A percentile compares a stretch with the other conserved stretches of the same genome.
Conservation (phyloP, 169 alveolate genomes). For the Cryptosporidium sp. region DNA sequence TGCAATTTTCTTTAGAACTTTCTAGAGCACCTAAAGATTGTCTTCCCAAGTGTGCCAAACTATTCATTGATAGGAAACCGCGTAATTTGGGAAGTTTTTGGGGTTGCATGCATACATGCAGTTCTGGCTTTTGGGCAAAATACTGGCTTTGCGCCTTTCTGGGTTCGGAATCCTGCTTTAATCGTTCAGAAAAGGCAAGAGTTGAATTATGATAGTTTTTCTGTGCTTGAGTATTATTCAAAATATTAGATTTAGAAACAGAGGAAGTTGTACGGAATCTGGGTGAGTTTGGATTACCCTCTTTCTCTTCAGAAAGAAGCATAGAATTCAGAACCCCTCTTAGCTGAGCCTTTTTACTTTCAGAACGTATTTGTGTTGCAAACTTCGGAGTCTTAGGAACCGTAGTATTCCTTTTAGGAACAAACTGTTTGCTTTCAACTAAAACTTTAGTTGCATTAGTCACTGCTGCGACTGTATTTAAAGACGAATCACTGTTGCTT, state of each 20-base stretch:
- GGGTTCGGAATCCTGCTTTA: not conserved
- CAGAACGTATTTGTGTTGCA: slow-evolving; percentile 62
- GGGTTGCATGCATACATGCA: slow-evolving; percentile 4
- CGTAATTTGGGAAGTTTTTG: slow-evolving; percentile 55
- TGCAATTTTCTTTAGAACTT: not conserved
- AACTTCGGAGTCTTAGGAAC: slow-evolving; percentile 60
- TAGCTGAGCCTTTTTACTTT: slow-evolving; percentile 53
- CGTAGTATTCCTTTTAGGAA: slow-evolving; percentile 20
- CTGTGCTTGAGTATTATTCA: not conserved
- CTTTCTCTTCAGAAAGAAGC: not conserved
- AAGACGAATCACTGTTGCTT: not conserved
- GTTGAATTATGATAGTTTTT: not conserved
- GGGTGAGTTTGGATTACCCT: not conserved
- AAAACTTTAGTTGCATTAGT: no score
- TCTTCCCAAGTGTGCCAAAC: slow-evolving; percentile 66
- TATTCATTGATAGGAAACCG: slow-evolving; percentile 75
- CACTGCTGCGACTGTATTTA: not conserved
- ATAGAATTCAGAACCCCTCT: slow-evolving; percentile 37
- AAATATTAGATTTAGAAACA: not conserved
- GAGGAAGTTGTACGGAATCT: not conserved
- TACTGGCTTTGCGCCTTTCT: not conserved
- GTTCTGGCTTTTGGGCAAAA: not conserved
- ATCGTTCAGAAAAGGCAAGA: not conserved
- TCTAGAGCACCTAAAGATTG: slow-evolving; percentile 18
- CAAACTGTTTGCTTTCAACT: not conserved